phyloP scores from a whole-genome alignment of 179 eudicot genomes.

The Beta macrorhiza region DNA sequence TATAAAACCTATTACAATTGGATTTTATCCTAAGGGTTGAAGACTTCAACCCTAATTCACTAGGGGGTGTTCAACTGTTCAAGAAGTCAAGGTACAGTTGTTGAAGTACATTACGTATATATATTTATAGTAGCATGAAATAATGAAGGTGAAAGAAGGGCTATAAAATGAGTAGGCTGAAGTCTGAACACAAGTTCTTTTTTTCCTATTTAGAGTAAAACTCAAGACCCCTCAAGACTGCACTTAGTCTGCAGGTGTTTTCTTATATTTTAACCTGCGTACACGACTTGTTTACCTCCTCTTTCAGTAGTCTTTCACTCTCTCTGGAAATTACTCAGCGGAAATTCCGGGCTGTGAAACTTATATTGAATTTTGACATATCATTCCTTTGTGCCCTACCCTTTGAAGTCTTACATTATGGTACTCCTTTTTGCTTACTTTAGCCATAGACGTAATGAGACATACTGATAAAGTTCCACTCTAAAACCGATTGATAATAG shows the following conservation, averaged over 20 bases:
- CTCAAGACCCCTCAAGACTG: background rate
- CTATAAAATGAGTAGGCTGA: background rate
- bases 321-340: constrained; percentile 13
- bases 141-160: constrained; percentile 14
- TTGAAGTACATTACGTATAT: too few species aligned
- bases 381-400: constrained; percentile 26
- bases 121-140: background rate
- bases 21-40: too few species aligned
- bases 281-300: background rate
- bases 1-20: too few species aligned
- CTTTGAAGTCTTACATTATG: background rate
- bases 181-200: too few species aligned
- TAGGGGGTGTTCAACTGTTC: too few species aligned
- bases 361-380: constrained; percentile 7
- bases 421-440: background rate
- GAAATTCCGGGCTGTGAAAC: constrained; percentile 25
- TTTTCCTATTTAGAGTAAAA: too few species aligned
- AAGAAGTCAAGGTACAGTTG: too few species aligned
- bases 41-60: too few species aligned
- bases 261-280: background rate
- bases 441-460: too few species aligned
- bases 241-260: constrained; percentile 8
- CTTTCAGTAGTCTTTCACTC: background rate
- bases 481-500: too few species aligned
- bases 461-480: too few species aligned